Evolutionary conservation across 208 protist genomes (phyloP), one percentile per base, ranked within the genome.

Genomic region (Porcisia hertigi): DNA sequence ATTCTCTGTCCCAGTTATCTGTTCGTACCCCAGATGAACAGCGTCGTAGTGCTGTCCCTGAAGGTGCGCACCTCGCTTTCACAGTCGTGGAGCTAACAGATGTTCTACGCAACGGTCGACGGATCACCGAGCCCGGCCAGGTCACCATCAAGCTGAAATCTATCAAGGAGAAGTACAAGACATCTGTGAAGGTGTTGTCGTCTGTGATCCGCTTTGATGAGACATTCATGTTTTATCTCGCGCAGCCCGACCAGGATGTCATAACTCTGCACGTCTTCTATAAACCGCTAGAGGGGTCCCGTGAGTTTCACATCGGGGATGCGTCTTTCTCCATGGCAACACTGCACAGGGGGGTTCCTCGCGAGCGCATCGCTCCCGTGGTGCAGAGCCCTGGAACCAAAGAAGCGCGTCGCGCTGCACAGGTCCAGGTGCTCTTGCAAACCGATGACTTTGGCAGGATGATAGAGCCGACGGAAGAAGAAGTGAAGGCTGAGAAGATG

Each of bases 121-220:
- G 84, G 16, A 90, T 96, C 71, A 93, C 87, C 7, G 90, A 92
- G 49, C 87, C 90, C 16, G 92, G 92, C 16, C 87, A 92, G 71
- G 72, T 96, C 14, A 83, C 94, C 74, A 91, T 96, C 70, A 96
- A 96, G 73, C 81, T 94, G 25, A 96, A 96, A 80, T 96, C 92
- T 39, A 91, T 96, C 57, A 96, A 96, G 74, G 92, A 96, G 74
- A 96, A 96, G 79, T 96, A 96, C 75, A 96, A 95, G 72, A 96
- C 92, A 7, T 94, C 90, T 36, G 86, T 92, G 9, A 92, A 92
- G 67, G 84, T 92, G 64, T 69, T 94, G 36, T 84, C 86, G 53
- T 88, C 90, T 30, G 85, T 92, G 53, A 87, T 94, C 77, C 75
- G 86, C 45, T 95, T 96, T 77, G 88, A 93, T 63, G 92, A 96